Evolutionary conservation across 768 basidiomycete species (phyloP), one percentile per base, ranked within the genome.

Genomic region (Tricholoma furcatifolium): DNA sequence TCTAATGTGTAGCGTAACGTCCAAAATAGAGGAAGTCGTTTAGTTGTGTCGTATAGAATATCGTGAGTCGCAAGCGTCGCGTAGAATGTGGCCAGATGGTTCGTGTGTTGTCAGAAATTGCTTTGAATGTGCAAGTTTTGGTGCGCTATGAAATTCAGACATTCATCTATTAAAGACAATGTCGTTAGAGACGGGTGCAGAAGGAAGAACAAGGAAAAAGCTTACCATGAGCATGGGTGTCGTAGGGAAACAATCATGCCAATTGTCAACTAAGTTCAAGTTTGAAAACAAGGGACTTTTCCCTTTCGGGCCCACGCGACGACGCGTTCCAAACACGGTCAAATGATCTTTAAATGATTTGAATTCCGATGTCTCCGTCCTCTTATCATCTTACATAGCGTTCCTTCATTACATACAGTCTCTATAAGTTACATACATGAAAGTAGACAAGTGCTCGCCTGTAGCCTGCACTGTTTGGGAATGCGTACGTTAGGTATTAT

Each of bases 251-350:
- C 34, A 24, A 32, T 32, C 20, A 32, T 43, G 34, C 21, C 38
- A 36, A 57, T 54, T 52, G 48, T 36, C 31, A 20, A 39, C 4
- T 17, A 50, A 8, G 53, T 51, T 46, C 35, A 51, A 44, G 48
- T 47, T 49, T 39, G 42, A 55, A 54, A 60, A 56, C 51, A 57
- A 54, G 30, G 46, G 36, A 24, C 38, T 31, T 50, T 55, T 6
- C 59, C 53, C 47, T 57, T 50, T 59, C 47, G 17, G 58, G 52
- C 18, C 35, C 1, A 53, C 55, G 58, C 58, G 58, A 59, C 58
- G 58, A 53, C 54, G 54, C 58, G 54, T 43, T 18, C 51, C 58
- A 59, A 59, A 59, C 51, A 59, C 42, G 41, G 54, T 50, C 58
- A 59, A 59, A 59, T 53, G 49, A 35, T 45, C 31, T 17, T 15